A percentile compares a stretch with the other conserved stretches of the same genome.
Evolutionary conservation across 352 stramenopile species (phyloP).

Genomic region (Globisporangium carolinianum): DNA sequence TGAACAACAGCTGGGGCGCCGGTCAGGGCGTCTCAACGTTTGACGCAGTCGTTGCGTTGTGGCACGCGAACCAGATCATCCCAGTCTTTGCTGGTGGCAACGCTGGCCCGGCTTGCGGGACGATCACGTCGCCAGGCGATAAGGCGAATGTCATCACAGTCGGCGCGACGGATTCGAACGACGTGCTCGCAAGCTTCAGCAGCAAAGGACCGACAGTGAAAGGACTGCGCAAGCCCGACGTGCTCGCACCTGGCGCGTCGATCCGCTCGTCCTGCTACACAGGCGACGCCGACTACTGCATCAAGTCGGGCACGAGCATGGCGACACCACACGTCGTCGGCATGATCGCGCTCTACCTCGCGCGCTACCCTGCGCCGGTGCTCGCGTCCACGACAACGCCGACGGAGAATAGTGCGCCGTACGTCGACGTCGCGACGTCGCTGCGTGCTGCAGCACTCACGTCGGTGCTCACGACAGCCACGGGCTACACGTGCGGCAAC

Average conservation of each 20-base stretch:
- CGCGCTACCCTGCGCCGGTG: conserved; percentile 20
- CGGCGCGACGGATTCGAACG: conserved; percentile 40
- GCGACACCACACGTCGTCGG: conserved; percentile 53
- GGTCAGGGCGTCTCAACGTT: conserved; percentile 38
- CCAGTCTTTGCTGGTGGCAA: conserved; percentile 53
- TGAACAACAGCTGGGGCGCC: conserved; percentile 72
- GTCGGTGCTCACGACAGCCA: conserved; percentile 5
- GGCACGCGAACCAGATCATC: conserved; percentile 46
- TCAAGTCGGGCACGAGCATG: conserved; percentile 64
- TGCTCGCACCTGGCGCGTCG: too few relatives aligned
- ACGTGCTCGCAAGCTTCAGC: conserved; percentile 37
- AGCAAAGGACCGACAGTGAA: conserved; percentile 36
- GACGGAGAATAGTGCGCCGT: conserved; percentile 9
- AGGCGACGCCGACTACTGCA: conserved; percentile 36
- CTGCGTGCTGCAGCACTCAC: conserved; percentile 8
- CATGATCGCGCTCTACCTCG: conserved; percentile 46
- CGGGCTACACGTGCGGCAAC: conserved; percentile 3
- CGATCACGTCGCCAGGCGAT: conserved; percentile 46
- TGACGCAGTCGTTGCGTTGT: conserved; percentile 33
- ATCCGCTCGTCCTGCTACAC: conserved; percentile 28
- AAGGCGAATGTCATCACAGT: conserved; percentile 54
- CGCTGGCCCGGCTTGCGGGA: conserved; percentile 35
- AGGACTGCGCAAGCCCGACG: too few relatives aligned
- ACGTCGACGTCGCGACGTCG: conserved; percentile 5
- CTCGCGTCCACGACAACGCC: conserved; percentile 9